phyloP scores from a whole-genome alignment of 129 eudicot genomes.

The Smallanthus sonchifolius region DNA sequence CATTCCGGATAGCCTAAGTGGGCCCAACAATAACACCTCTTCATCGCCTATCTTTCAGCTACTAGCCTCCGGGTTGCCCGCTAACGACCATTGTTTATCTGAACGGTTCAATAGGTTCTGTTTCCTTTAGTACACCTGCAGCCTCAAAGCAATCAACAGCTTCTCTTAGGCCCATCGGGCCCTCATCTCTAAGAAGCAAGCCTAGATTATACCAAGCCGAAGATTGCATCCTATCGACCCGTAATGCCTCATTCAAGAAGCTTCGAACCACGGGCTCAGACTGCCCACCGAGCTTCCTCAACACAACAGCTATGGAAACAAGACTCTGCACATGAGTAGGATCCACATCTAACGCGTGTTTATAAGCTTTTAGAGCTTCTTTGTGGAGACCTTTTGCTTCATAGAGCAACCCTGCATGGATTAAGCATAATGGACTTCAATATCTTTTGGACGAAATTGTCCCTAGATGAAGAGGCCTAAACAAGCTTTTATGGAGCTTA shows the following conservation, averaged over 20 bases:
- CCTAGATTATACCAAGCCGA: slow-evolving; percentile 83
- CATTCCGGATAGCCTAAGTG: no score
- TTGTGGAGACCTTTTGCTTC: slow-evolving; percentile 70
- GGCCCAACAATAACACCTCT: no score
- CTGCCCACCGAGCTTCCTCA: slow-evolving; percentile 42
- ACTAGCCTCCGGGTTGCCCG: no score
- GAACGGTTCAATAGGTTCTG: slow-evolving; percentile 82
- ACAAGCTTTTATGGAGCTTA: neutral
- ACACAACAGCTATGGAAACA: slow-evolving; percentile 59
- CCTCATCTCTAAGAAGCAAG: slow-evolving; percentile 48
- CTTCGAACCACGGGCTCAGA: slow-evolving; percentile 46
- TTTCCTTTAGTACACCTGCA: slow-evolving; percentile 61
- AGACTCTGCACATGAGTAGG: slow-evolving; percentile 67
- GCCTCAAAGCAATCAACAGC: slow-evolving; percentile 87
- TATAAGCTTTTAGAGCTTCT: slow-evolving; percentile 58
- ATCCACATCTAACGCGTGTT: slow-evolving; percentile 54
- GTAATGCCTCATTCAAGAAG: slow-evolving; percentile 66
- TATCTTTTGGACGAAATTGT: neutral
- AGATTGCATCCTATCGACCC: slow-evolving; percentile 58
- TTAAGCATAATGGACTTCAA: neutral
- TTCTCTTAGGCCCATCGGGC: slow-evolving; percentile 35
- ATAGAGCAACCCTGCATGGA: slow-evolving; percentile 55
- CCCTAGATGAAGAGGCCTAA: neutral
- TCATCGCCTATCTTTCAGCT: no score
- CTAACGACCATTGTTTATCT: slow-evolving; percentile 31